Evolutionary conservation across 2,329 filamentous ascomycete genomes (phyloP), one percentile per base, ranked within the genome.

Genomic region (Harringtonia aguacate): DNA sequence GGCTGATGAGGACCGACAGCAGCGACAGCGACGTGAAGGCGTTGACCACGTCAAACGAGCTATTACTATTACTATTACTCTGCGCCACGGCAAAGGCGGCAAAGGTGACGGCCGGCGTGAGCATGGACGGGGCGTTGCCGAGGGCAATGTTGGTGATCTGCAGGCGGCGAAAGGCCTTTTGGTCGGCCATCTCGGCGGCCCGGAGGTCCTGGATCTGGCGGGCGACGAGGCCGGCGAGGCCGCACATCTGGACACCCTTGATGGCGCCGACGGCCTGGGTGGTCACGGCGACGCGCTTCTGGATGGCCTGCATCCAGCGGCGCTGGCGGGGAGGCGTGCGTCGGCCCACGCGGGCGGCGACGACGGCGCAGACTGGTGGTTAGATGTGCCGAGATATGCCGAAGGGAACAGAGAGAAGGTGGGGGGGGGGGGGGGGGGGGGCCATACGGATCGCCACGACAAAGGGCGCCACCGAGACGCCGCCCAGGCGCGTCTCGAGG

Each of bases 241-340:
- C 71, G 1, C 66, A 60, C 48, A 74, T 65, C 49, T 72, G 73
- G 43, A 73, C 60, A n/a, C 64, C 65, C 49, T 71, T 73, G 57
- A 75, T 72, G n/a, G 64, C 66, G 4, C 61, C 63, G 1, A 75
- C 57, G 50, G 71, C 66, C 5, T 62, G 61, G 7, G 67, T 60
- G 1, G 70, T 75, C 10, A 64, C 62, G 4, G 63, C 66, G 27
- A 75, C 65, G 3, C 71, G 65, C 22, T 57, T 57, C 50, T 74
- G 62, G 15, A 72, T 69, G 15, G 68, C 68, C 43, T 66, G 58
- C 21, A 74, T 60, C 71, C 72, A 75, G n/a, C 34, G 22, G n/a
- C 40, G 20, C n/a, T 42, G 40, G 10, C 40, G 40, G 2, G 33
- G 24, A 21, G 40, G 40, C 10, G 18, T 34, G 14, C 21, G 39